Base-by-base conservation (phyloP, 1,284 basidiomycete genomes). In the Pseudomicrostroma phylloplanum region DNA sequence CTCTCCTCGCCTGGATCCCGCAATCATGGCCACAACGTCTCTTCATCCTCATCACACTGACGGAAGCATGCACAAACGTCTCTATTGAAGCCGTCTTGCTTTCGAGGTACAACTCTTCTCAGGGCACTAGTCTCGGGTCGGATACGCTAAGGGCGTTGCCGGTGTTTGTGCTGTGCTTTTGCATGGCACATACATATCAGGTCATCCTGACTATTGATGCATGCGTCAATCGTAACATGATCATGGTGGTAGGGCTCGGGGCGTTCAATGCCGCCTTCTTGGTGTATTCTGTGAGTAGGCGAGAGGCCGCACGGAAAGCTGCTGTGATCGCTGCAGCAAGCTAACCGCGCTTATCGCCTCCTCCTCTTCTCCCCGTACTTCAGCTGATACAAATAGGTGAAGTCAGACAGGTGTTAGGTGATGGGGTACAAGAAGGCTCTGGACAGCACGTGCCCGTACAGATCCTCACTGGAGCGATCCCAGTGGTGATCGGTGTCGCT, bases 401-500 rank as follows among this genome's bases (percentile, higher is more conserved):
- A 59, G 73, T 74, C 26, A 67, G 72, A 6, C 59, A 66, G 13
- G 72, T 74, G 41, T 64, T 74, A 15, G 71, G 71, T 23, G 65
- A 66, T 40, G 72, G 72, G 46, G 71, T 74, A 7, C 63, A 66
- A 1, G 61, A 65, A 25, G 71, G 71, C 21, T 68, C 70, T 7
- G 66, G 65, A 17, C 69, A 74, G 53, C 66, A 60, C 6, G 69
- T 74, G 1, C 72, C 72, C n/a, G 72, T 73, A 9, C 72, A 74
- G 55, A 66, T 74, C 19, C 58, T 73, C 41, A 72, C 72, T 4
- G 70, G 69, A 6, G 68, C 67, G 21, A 74, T 73, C 43, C 71
- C 72, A 4, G 66, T 66, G 59, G 68, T 74, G n/a, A 70, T 74
- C 49, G 70, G 66, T 6, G 55, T 65, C 42, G 63, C 70, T 46